Percentiles rank a stretch among this genome's conserved stretches.
Conservation (phyloP, 1,284 basidiomycete genomes). For the Ustilago curta region DNA sequence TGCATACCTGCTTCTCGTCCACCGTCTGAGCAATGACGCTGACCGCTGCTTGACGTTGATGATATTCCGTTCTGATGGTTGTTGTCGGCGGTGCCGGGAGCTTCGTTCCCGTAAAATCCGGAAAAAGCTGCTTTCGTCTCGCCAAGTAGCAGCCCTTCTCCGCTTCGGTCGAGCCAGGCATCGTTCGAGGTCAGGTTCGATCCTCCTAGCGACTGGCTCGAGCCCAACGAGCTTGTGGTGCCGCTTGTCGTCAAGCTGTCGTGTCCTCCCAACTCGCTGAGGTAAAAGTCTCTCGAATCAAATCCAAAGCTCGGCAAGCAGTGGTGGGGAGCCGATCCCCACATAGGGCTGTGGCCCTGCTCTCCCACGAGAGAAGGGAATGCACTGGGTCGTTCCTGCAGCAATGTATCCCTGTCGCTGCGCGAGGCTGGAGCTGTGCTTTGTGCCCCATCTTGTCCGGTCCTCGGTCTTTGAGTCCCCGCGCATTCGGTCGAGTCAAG, state of each 20-base stretch:
- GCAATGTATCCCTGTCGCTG: not conserved
- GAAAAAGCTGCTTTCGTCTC: not conserved
- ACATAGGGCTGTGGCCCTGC: slow-evolving; percentile 12
- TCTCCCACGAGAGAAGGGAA: not conserved
- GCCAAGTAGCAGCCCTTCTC: not conserved
- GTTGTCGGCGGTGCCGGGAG: not conserved
- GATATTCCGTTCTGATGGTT: not conserved
- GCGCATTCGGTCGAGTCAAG: not conserved
- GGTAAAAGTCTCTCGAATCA: not conserved
- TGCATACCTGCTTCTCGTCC: not conserved
- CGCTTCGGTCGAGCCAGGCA: slow-evolving; percentile 8
- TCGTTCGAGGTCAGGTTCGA: slow-evolving; percentile 10
- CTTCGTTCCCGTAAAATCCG: not conserved
- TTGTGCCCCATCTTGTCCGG: not conserved
- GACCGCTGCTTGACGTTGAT: slow-evolving; percentile 2
- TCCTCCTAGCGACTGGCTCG: slow-evolving; percentile 19
- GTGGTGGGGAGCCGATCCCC: slow-evolving; percentile 3
- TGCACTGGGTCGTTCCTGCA: not conserved
- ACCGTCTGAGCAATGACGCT: not conserved
- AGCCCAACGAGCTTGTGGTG: slow-evolving; percentile 12
- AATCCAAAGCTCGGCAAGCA: not conserved
- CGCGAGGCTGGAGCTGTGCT: not conserved
- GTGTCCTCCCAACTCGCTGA: not conserved
- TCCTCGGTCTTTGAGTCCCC: not conserved
- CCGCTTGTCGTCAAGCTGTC: slow-evolving; percentile 1